phyloP scores from a whole-genome alignment of 306 rosid genomes.

The Boehmeria nivea region DNA sequence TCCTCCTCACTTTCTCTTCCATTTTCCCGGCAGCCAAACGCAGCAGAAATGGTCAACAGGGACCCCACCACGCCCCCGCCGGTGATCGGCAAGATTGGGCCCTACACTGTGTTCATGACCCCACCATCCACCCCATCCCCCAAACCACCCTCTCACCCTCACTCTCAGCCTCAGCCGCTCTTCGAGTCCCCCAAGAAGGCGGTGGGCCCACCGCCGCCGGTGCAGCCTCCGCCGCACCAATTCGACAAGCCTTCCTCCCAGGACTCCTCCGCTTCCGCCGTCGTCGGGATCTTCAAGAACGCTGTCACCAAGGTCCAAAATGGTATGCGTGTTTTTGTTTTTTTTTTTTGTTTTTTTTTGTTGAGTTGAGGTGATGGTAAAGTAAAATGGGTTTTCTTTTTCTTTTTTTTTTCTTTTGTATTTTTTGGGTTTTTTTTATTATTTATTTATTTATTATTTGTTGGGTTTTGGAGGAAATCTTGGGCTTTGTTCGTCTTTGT shows the following conservation, averaged over 20 bases:
- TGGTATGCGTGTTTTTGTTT: too few relatives aligned
- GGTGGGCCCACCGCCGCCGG: slow-evolving; percentile 42
- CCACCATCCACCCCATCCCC: slow-evolving; percentile 86
- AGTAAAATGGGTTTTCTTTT: too few relatives aligned
- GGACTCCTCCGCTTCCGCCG: slow-evolving; percentile 34
- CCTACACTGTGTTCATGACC: slow-evolving; percentile 96
- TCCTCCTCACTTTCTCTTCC: neutral
- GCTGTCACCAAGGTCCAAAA: slow-evolving; percentile 74
- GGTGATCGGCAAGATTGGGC: slow-evolving; percentile 86
- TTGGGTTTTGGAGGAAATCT: too few relatives aligned
- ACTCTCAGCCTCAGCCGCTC: slow-evolving; percentile 13
- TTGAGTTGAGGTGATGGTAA: too few relatives aligned
- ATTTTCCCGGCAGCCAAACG: slow-evolving; percentile 2
- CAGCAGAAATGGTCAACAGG: slow-evolving; percentile 45
- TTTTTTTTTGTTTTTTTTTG: too few relatives aligned
- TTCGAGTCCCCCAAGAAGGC: slow-evolving; percentile 67
- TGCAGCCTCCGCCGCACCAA: slow-evolving; percentile 92
- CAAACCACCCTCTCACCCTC: slow-evolving; percentile 4
- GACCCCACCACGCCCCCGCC: slow-evolving; percentile 88
- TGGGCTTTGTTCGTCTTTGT: too few relatives aligned
- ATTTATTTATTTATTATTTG: too few relatives aligned
- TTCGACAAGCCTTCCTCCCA: slow-evolving; percentile 33
- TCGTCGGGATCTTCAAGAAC: slow-evolving; percentile 56
- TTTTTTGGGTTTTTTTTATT: too few relatives aligned
- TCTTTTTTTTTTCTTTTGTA: too few relatives aligned